Conservation (phyloP, 192 early-diverging fungal species). For the Podila minutissima region DNA sequence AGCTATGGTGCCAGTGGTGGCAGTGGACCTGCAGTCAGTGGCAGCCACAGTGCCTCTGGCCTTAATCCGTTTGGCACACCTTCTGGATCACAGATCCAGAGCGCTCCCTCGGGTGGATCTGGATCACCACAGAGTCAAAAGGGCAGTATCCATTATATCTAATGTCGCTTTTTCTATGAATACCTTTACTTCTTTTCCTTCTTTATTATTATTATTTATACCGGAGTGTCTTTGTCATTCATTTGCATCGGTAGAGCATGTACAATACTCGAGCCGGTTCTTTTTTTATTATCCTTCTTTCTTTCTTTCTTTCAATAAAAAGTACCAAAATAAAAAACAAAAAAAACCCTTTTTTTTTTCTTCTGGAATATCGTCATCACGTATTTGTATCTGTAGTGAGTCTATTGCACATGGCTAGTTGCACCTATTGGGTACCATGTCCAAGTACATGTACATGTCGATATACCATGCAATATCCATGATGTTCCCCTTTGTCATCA, state of each 20-base stretch:
- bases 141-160: slow-evolving; percentile 51
- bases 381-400: too few species aligned
- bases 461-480: too few species aligned
- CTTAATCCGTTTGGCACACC: slow-evolving; percentile 22
- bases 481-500: too few species aligned
- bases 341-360: slow-evolving; percentile 26
- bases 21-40: slow-evolving; percentile 22
- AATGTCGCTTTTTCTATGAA: slow-evolving; percentile 1
- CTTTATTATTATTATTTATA: neutral
- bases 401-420: too few species aligned
- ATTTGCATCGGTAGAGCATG: neutral
- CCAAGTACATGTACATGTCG: too few species aligned
- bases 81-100: slow-evolving; percentile 13
- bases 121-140: slow-evolving; percentile 50
- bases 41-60: slow-evolving; percentile 11
- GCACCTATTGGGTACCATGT: too few species aligned
- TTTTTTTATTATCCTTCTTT: slow-evolving; percentile 3
- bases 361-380: neutral
- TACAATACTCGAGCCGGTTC: neutral
- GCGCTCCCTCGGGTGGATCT: slow-evolving; percentile 31
- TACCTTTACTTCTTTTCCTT: neutral
- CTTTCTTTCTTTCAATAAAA: neutral
- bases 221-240: neutral
- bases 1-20: slow-evolving; percentile 45
- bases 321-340: slow-evolving; percentile 18